Percentiles rank a stretch among this genome's conserved stretches.
Evolutionary conservation across 306 rosid species (phyloP).

Genomic region (Luffa aegyptiaca): DNA sequence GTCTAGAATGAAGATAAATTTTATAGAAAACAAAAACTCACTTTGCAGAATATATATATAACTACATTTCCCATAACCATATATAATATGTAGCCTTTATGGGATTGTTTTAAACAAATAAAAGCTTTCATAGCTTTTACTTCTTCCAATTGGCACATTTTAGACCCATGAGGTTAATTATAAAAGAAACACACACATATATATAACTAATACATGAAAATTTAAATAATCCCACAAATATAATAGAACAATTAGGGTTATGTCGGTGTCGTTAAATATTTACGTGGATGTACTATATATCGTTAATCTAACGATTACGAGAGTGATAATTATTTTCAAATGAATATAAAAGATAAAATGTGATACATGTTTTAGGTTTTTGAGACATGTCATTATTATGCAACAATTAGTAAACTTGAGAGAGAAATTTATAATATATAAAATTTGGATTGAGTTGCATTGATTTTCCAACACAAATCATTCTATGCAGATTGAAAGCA

Average conservation of each 20-base stretch:
- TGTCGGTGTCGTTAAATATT: background rate
- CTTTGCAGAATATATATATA: slow-evolving; percentile 5
- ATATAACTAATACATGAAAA: background rate
- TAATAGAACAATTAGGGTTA: background rate
- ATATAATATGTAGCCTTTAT: background rate
- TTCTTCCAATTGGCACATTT: background rate
- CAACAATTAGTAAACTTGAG: background rate
- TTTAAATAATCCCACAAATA: background rate
- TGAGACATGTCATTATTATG: background rate
- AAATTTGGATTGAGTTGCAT: background rate
- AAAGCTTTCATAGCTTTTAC: background rate
- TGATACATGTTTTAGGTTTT: background rate
- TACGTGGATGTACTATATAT: background rate
- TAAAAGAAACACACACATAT: background rate
- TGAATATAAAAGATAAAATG: background rate
- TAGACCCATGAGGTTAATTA: background rate
- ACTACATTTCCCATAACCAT: background rate
- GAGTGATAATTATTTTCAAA: background rate
- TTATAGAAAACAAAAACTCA: slow-evolving; percentile 8
- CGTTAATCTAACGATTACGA: background rate
- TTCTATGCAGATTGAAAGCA: background rate
- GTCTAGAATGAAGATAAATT: background rate
- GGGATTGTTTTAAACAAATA: background rate
- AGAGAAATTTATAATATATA: background rate
- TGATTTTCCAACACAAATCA: background rate